A percentile compares a stretch with the other conserved stretches of the same genome.
phyloP scores from a whole-genome alignment of 2,329 filamentous ascomycete genomes.

The Fusarium equiseti region DNA sequence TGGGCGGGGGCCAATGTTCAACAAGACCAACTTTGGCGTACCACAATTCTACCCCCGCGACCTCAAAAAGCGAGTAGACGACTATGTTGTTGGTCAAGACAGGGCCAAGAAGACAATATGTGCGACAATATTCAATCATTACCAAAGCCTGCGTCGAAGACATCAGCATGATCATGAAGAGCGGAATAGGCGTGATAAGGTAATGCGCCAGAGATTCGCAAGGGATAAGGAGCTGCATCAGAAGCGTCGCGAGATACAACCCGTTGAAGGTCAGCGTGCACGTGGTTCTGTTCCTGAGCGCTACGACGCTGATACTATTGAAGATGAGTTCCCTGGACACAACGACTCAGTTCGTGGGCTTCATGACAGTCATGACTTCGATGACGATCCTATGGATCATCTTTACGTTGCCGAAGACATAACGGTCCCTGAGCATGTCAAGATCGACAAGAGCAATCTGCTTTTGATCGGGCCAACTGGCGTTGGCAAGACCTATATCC shows the following conservation, averaged over 20 bases:
- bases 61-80: slow-evolving; percentile 91
- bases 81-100: slow-evolving; percentile 96
- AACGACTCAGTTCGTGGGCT: slow-evolving; percentile 60
- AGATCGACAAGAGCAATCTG: slow-evolving; percentile 96
- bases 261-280: slow-evolving; percentile 77
- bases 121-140: slow-evolving; percentile 95
- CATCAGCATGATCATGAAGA: slow-evolving; percentile 81
- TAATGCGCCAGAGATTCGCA: slow-evolving; percentile 76
- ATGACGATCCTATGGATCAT: slow-evolving; percentile 54
- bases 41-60: slow-evolving; percentile 73
- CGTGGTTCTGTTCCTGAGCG: slow-evolving; percentile 46
- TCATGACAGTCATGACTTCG: slow-evolving; percentile 51
- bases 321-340: slow-evolving; percentile 69
- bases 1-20: slow-evolving; percentile 72
- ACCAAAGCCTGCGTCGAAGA: slow-evolving; percentile 85
- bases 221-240: slow-evolving; percentile 72
- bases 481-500: slow-evolving; percentile 95
- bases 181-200: slow-evolving; percentile 69
- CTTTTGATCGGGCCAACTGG: slow-evolving; percentile 91
- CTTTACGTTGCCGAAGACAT: slow-evolving; percentile 64
- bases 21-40: slow-evolving; percentile 68
- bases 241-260: slow-evolving; percentile 71
- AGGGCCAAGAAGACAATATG: slow-evolving; percentile 94
- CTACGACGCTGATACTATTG: slow-evolving; percentile 52
- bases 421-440: slow-evolving; percentile 64